Conservation (phyloP, 2,329 filamentous ascomycete genomes). For the Dothideomycetes sp. region DNA sequence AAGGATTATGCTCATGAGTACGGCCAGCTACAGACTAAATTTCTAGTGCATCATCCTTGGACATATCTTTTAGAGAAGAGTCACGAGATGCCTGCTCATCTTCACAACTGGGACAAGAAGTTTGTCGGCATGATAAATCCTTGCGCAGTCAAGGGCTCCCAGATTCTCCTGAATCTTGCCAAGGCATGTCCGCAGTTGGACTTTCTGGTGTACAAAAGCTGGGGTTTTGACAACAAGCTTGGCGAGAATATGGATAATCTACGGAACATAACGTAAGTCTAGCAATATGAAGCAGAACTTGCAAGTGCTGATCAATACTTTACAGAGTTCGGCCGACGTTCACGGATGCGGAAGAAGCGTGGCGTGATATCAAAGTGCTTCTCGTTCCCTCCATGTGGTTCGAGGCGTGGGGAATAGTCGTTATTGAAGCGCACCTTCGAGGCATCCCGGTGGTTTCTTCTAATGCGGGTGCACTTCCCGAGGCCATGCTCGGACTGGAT, state of each 20-base stretch:
- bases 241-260: constrained; percentile 1
- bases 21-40: constrained; percentile 10
- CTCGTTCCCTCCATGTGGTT: constrained; percentile 13
- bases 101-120: constrained; percentile 11
- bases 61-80: constrained; percentile 11
- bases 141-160: constrained; percentile 10
- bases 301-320: neutral
- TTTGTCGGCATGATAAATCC: constrained; percentile 13
- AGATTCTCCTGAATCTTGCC: constrained; percentile 11
- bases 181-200: constrained; percentile 10
- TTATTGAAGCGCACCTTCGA: constrained; percentile 13
- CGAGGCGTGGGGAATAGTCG: constrained; percentile 14
- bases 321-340: constrained; percentile 5
- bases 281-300: too few relatives aligned
- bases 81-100: constrained; percentile 5
- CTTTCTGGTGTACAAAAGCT: constrained; percentile 10
- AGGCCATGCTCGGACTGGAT: constrained; percentile 12
- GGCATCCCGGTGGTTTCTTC: constrained; percentile 14
- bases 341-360: constrained; percentile 11
- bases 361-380: constrained; percentile 11
- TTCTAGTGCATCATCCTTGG: constrained; percentile 12
- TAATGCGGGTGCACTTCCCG: constrained; percentile 11
- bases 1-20: constrained; percentile 11
- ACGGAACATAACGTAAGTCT: constrained; percentile 8
- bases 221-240: constrained; percentile 11